Evolutionary conservation across 2,329 filamentous ascomycete species (phyloP).

Genomic region (Neospermospora avenae): DNA sequence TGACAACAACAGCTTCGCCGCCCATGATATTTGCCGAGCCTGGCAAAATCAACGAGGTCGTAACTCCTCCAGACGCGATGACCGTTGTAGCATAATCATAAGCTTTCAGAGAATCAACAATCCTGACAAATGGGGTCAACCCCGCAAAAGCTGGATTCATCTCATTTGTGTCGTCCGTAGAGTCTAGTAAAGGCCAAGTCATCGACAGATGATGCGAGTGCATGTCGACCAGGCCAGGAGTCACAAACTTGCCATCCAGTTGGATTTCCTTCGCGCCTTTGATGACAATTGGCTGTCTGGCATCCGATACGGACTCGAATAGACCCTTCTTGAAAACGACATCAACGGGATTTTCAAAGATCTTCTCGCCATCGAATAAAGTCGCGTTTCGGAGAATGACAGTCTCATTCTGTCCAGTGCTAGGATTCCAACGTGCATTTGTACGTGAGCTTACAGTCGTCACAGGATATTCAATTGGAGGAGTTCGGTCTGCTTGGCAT

Average conservation of each 20-base stretch:
- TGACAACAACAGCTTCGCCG: slow-evolving; percentile 43
- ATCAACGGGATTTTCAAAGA: slow-evolving; percentile 37
- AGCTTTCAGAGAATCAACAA: slow-evolving; percentile 41
- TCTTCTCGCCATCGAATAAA: slow-evolving; percentile 42
- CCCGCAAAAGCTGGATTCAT: slow-evolving; percentile 34
- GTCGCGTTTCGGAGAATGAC: slow-evolving; percentile 41
- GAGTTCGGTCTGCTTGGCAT: slow-evolving; percentile 29
- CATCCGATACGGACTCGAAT: slow-evolving; percentile 33
- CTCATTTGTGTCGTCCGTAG: slow-evolving; percentile 40
- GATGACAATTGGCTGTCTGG: slow-evolving; percentile 16
- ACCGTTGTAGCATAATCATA: slow-evolving; percentile 39
- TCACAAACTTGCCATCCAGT: slow-evolving; percentile 40
- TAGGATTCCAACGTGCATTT: slow-evolving; percentile 42
- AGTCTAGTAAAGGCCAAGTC: slow-evolving; percentile 36
- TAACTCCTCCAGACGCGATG: slow-evolving; percentile 44
- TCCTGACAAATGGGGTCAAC: slow-evolving; percentile 39
- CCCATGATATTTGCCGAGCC: slow-evolving; percentile 45
- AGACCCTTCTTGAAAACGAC: slow-evolving; percentile 40
- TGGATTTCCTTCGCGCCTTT: slow-evolving; percentile 30
- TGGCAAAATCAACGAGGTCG: slow-evolving; percentile 44
- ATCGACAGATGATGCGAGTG: slow-evolving; percentile 42
- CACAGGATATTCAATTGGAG: slow-evolving; percentile 28
- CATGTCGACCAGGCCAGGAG: slow-evolving; percentile 45
- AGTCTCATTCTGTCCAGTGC: slow-evolving; percentile 38
- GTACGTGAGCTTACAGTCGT: slow-evolving; percentile 22